Percentiles rank a stretch among this genome's conserved stretches.
Conservation (phyloP, 345 rosid genomes). For the Lumnitzera racemosa region DNA sequence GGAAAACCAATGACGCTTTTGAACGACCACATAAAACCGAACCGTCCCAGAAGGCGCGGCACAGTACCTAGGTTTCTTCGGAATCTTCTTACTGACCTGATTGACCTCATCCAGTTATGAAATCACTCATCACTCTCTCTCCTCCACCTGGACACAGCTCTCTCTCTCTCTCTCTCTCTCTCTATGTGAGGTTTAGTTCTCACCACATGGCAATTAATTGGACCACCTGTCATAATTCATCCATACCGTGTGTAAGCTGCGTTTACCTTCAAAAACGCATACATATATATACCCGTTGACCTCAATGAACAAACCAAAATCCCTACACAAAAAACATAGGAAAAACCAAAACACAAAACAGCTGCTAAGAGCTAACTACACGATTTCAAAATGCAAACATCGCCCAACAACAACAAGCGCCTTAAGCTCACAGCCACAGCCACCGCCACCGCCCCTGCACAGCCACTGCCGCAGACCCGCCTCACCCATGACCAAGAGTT, state of each 20-base stretch:
- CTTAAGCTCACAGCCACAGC: conserved; percentile 2
- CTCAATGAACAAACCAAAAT: not conserved
- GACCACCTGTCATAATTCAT: too few relatives aligned
- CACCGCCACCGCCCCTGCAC: not conserved
- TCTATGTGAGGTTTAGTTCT: too few relatives aligned
- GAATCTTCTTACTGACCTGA: too few relatives aligned
- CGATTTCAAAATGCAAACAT: too few relatives aligned
- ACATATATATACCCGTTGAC: conserved; percentile 12
- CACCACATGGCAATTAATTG: conserved; percentile 3
- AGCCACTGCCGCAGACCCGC: conserved; percentile 9
- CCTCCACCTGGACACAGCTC: too few relatives aligned
- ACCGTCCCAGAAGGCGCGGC: too few relatives aligned
- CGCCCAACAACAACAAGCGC: conserved; percentile 17
- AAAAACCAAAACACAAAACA: not conserved
- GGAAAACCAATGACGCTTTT: too few relatives aligned
- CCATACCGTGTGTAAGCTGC: conserved; percentile 19
- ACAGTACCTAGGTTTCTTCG: too few relatives aligned
- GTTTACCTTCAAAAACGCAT: conserved; percentile 14
- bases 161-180: not conserved
- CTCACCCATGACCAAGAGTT: conserved; percentile 54
- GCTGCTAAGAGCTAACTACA: not conserved
- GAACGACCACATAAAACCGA: too few relatives aligned
- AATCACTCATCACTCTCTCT: too few relatives aligned
- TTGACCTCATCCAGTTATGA: too few relatives aligned
- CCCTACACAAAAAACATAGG: not conserved